A percentile compares a stretch with the other conserved stretches of the same genome.
These are phyloP conservation scores for Tolypocladium guangdongense DNA, from an alignment of 2,329 filamentous ascomycete genomes.

Conservation along the genomic window DNA sequence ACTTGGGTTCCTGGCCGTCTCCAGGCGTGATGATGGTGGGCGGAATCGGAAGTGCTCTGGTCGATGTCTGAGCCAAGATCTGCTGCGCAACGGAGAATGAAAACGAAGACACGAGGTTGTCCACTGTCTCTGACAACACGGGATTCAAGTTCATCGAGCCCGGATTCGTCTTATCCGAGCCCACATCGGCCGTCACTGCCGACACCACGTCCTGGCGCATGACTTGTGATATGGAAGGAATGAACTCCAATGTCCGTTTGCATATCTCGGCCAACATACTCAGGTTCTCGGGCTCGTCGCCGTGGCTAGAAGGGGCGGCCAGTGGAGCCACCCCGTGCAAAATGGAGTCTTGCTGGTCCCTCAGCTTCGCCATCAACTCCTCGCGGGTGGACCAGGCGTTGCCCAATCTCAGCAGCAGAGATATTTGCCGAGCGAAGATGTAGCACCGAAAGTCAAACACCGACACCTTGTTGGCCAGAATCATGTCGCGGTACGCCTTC, in stretches of 20 bases:
- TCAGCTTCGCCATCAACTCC: conserved; percentile 50
- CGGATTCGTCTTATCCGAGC: conserved; percentile 22
- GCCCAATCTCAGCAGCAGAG: conserved; percentile 71
- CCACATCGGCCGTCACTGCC: conserved; percentile 37
- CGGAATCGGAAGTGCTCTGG: conserved; percentile 55
- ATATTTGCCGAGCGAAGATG: conserved; percentile 81
- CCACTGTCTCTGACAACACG: conserved; percentile 42
- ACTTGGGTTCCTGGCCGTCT: conserved; percentile 47
- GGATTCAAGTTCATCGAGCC: conserved; percentile 17
- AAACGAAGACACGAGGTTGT: conserved; percentile 69
- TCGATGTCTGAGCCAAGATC: conserved; percentile 64
- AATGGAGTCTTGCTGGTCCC: conserved; percentile 49
- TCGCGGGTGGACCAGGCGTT: conserved; percentile 56
- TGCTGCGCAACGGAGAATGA: conserved; percentile 68
- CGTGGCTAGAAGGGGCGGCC: conserved; percentile 33
- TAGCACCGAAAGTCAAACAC: conserved; percentile 93
- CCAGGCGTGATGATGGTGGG: conserved; percentile 39
- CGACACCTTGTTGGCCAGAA: conserved; percentile 89
- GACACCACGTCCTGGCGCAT: conserved; percentile 67
- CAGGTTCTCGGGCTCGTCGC: conserved; percentile 62
- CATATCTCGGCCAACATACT: conserved; percentile 78
- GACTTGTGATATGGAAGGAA: conserved; percentile 67
- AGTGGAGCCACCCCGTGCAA: conserved; percentile 46
- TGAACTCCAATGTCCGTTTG: conserved; percentile 70
- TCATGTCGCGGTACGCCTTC: conserved; percentile 84